Conservation (phyloP, 495 filamentous ascomycete species). For the Chaetomium fimeti region DNA sequence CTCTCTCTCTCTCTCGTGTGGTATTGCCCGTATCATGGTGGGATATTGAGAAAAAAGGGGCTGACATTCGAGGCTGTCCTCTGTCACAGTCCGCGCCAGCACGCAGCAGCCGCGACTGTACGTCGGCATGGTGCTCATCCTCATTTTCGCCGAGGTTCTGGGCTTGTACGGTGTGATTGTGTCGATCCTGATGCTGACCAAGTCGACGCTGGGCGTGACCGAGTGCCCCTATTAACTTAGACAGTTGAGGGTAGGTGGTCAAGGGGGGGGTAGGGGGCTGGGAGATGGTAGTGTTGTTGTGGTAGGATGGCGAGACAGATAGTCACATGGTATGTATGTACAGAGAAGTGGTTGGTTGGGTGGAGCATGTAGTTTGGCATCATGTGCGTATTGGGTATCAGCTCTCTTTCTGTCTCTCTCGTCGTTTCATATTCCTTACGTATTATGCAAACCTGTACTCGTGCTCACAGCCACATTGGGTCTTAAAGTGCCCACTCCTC, state of each 20-base stretch:
- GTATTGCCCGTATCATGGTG: not conserved
- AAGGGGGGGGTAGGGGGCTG: not conserved
- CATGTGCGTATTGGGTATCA: constrained; percentile 15
- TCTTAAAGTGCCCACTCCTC: constrained; percentile 79
- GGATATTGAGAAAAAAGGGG: not conserved
- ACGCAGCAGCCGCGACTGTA: constrained; percentile 87
- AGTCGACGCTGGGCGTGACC: constrained; percentile 37
- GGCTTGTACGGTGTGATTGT: constrained; percentile 59
- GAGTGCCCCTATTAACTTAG: constrained; percentile 34
- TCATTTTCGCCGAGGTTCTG: constrained; percentile 91
- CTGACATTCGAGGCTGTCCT: not conserved
- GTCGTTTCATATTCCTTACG: not conserved
- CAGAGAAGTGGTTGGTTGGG: not conserved
- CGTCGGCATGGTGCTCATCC: constrained; percentile 89
- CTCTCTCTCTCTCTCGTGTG: not conserved
- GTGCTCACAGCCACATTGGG: not conserved
- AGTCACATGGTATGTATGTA: not conserved
- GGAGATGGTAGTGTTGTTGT: not conserved
- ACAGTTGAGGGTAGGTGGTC: not conserved
- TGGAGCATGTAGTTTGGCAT: not conserved
- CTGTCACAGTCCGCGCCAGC: constrained; percentile 65
- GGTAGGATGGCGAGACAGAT: not conserved
- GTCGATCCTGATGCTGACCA: constrained; percentile 45
- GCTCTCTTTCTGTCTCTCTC: not conserved
- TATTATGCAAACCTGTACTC: not conserved